A percentile compares a stretch with the other conserved stretches of the same genome.
Conservation (phyloP, 306 rosid genomes). For the Senna tora region DNA sequence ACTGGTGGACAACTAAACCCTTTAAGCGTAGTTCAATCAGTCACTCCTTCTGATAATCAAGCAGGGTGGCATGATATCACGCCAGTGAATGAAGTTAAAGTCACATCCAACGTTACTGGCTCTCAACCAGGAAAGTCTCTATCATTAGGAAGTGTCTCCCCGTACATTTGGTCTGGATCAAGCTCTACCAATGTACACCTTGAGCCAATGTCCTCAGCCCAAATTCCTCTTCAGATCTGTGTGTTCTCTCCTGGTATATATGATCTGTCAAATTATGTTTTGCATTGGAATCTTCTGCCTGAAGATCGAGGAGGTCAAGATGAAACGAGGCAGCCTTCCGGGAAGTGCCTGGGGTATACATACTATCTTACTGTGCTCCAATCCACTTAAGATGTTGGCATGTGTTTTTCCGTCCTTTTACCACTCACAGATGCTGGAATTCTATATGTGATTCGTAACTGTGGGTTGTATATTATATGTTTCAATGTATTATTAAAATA, state of each 20-base stretch:
- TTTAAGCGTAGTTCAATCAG: slow-evolving; percentile 42
- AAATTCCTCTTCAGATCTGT: slow-evolving; percentile 85
- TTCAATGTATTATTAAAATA: slow-evolving; percentile 47
- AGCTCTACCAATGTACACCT: slow-evolving; percentile 71
- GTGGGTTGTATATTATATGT: slow-evolving; percentile 45
- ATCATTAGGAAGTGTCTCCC: slow-evolving; percentile 58
- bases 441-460: slow-evolving; percentile 34
- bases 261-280: slow-evolving; percentile 73
- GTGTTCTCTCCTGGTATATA: slow-evolving; percentile 85
- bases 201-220: slow-evolving; percentile 62
- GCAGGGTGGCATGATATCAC: slow-evolving; percentile 87
- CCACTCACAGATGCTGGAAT: slow-evolving; percentile 34
- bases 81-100: slow-evolving; percentile 60
- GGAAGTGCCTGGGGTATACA: slow-evolving; percentile 83
- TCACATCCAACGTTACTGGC: slow-evolving; percentile 54
- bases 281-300: slow-evolving; percentile 72
- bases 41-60: slow-evolving; percentile 52
- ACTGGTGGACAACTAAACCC: slow-evolving; percentile 37
- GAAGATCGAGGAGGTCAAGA: slow-evolving; percentile 41
- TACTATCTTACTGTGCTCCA: slow-evolving; percentile 81
- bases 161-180: slow-evolving; percentile 86
- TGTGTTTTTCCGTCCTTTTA: slow-evolving; percentile 17
- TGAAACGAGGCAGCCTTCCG: slow-evolving; percentile 48
- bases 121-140: slow-evolving; percentile 46
- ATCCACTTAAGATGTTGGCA: slow-evolving; percentile 49